Percentiles rank a stretch among this genome's conserved stretches.
Conservation (phyloP, 2,329 filamentous ascomycete species). For the Thelonectria discophora region DNA sequence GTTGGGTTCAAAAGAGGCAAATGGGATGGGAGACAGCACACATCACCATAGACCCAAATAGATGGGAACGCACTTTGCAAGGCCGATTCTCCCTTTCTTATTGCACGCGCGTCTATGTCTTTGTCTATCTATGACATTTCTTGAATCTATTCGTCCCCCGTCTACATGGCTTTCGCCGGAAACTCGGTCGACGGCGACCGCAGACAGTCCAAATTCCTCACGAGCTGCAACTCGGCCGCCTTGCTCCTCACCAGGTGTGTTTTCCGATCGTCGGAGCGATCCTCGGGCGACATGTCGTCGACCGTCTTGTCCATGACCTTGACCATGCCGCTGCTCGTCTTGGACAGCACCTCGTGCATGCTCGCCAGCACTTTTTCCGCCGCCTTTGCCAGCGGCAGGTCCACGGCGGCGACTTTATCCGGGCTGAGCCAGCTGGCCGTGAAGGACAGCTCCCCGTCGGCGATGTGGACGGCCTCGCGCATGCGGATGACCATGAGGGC, state of each 20-base stretch:
- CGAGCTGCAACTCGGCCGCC: slow-evolving; percentile 87
- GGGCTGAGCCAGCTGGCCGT: slow-evolving; percentile 77
- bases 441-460: slow-evolving; percentile 57
- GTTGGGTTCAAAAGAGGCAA: not conserved
- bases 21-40: slow-evolving; percentile 12
- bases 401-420: slow-evolving; percentile 72
- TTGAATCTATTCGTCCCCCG: slow-evolving; percentile 8
- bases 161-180: slow-evolving; percentile 62
- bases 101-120: slow-evolving; percentile 32
- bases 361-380: slow-evolving; percentile 88
- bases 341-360: slow-evolving; percentile 86
- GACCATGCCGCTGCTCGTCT: slow-evolving; percentile 72
- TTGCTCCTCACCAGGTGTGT: slow-evolving; percentile 77
- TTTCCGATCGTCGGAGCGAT: slow-evolving; percentile 61
- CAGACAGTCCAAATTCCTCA: slow-evolving; percentile 76
- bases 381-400: slow-evolving; percentile 84
- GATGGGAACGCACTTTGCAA: slow-evolving; percentile 12
- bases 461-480: slow-evolving; percentile 74
- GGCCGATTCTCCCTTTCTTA: slow-evolving; percentile 13
- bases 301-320: slow-evolving; percentile 56
- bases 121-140: slow-evolving; percentile 16
- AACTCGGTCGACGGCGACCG: slow-evolving; percentile 72
- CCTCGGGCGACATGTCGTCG: slow-evolving; percentile 54
- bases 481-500: slow-evolving; percentile 88
- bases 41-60: slow-evolving; percentile 15